Percentiles rank a stretch among this genome's conserved stretches.
Conservation (phyloP, 805 yeast genomes). For the Spencermartinsiella europaea region DNA sequence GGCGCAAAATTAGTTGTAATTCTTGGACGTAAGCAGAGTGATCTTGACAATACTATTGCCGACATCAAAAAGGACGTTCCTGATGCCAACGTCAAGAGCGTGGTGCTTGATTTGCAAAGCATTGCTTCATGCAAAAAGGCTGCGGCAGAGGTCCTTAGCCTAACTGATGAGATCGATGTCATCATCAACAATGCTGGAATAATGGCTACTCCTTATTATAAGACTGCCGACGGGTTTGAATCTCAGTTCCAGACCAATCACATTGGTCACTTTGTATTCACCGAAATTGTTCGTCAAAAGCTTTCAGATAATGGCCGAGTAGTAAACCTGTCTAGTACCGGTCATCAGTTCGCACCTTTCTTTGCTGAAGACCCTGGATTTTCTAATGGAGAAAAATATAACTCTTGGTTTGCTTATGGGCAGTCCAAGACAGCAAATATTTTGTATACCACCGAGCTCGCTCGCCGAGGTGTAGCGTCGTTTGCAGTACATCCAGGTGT, state of each 20-base stretch:
- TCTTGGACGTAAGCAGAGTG: constrained; percentile 6
- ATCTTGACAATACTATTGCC: constrained; percentile 6
- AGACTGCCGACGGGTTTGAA: constrained; percentile 68
- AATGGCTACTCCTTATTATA: constrained; percentile 62
- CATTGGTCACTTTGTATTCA: constrained; percentile 66
- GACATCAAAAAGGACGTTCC: constrained; percentile 12
- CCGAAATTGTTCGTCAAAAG: constrained; percentile 35
- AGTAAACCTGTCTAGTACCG: constrained; percentile 6
- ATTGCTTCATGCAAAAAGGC: constrained; percentile 3
- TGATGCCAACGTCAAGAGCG: constrained; percentile 4
- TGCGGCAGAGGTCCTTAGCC: constrained; percentile 9
- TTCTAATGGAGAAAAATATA: constrained; percentile 8
- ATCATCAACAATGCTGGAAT: constrained; percentile 76
- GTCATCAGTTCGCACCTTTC: constrained; percentile 10
- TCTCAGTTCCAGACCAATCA: constrained; percentile 76
- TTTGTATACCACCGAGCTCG: constrained; percentile 6
- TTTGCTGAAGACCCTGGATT: constrained; percentile 12
- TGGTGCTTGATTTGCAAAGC: constrained; percentile 15
- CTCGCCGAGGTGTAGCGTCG: constrained; percentile 7
- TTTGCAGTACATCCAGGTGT: constrained; percentile 15
- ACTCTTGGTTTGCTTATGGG: constrained; percentile 12
- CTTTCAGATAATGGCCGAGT: constrained; percentile 2
- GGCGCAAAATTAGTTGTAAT: constrained; percentile 10
- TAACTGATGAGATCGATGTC: constrained; percentile 42
- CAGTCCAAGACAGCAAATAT: constrained; percentile 17